phyloP scores from a whole-genome alignment of 2,329 filamentous ascomycete genomes.

The Alternaria solani region DNA sequence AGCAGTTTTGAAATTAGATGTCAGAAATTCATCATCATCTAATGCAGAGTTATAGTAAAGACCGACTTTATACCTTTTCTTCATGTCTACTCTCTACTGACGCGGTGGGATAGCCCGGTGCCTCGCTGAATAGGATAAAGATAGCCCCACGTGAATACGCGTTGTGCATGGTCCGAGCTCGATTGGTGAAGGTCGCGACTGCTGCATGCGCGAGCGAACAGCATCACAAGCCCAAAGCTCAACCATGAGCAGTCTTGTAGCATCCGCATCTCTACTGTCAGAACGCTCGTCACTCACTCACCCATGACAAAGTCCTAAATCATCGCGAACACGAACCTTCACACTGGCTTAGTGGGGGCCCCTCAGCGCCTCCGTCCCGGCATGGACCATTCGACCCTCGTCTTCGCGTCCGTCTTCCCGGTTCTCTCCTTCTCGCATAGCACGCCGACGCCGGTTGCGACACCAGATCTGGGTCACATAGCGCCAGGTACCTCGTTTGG shows the following conservation, averaged over 20 bases:
- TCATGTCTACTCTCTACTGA: not conserved
- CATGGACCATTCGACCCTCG: constrained; percentile 47
- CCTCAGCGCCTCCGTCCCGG: constrained; percentile 26
- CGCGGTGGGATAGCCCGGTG: not conserved
- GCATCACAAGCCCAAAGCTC: constrained; percentile 1
- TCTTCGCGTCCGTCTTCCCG: constrained; percentile 58
- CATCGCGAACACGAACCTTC: constrained; percentile 2
- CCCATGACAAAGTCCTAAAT: constrained; percentile 2
- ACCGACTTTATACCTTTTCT: not conserved
- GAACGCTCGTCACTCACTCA: not conserved
- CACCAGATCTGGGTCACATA: constrained; percentile 53
- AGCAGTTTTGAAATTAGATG: constrained; percentile 15
- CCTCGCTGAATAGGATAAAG: not conserved
- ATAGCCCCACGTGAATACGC: constrained; percentile 26
- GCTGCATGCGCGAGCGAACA: constrained; percentile 4
- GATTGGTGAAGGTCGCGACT: constrained; percentile 16
- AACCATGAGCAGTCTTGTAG: not conserved
- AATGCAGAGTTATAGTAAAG: not conserved
- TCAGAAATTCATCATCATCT: not conserved
- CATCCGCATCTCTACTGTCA: not conserved
- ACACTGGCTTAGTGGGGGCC: constrained; percentile 31
- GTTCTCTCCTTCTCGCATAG: constrained; percentile 52
- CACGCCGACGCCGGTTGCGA: constrained; percentile 55
- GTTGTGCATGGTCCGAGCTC: constrained; percentile 19
- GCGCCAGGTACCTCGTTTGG: constrained; percentile 53